Evolutionary conservation across 129 eudicot genomes (phyloP).

Genomic region (Deinandra increscens): DNA sequence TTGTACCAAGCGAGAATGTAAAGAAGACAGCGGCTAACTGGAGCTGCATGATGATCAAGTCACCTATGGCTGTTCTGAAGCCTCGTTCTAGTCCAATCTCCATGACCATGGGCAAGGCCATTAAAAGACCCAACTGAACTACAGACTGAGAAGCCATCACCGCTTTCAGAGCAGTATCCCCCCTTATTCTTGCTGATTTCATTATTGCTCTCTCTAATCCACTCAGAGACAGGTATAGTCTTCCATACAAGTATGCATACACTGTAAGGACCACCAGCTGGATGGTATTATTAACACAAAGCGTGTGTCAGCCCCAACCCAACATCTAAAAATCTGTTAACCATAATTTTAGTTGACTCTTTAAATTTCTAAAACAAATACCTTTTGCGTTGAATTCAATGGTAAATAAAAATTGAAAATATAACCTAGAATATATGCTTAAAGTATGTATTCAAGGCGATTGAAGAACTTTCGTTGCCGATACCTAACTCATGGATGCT

Average conservation of each 20-base stretch:
- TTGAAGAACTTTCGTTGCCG: not conserved
- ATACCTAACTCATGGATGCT: slow-evolving; percentile 9
- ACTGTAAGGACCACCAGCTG: slow-evolving; percentile 88
- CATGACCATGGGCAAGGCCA: slow-evolving; percentile 96
- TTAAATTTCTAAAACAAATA: slow-evolving; percentile 1
- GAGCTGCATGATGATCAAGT: slow-evolving; percentile 85
- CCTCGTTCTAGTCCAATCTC: slow-evolving; percentile 95
- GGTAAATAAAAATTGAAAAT: no score
- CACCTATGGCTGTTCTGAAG: slow-evolving; percentile 79
- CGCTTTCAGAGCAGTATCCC: slow-evolving; percentile 61
- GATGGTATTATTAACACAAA: slow-evolving; percentile 18
- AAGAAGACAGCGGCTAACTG: slow-evolving; percentile 90
- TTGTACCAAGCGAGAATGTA: slow-evolving; percentile 95
- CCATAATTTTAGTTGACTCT: not conserved
- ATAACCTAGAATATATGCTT: no score
- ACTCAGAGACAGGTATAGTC: slow-evolving; percentile 73
- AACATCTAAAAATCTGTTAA: slow-evolving; percentile 9
- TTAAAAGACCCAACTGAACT: slow-evolving; percentile 80
- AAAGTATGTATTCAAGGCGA: no score
- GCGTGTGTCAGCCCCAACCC: slow-evolving; percentile 20
- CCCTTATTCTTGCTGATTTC: slow-evolving; percentile 62
- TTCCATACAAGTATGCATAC: slow-evolving; percentile 84
- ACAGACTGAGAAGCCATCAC: slow-evolving; percentile 93
- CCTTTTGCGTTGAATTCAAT: no score
- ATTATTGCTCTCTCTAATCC: slow-evolving; percentile 77